Base-by-base conservation (phyloP, 169 alveolate species). In the Plasmodium gonderi region DNA sequence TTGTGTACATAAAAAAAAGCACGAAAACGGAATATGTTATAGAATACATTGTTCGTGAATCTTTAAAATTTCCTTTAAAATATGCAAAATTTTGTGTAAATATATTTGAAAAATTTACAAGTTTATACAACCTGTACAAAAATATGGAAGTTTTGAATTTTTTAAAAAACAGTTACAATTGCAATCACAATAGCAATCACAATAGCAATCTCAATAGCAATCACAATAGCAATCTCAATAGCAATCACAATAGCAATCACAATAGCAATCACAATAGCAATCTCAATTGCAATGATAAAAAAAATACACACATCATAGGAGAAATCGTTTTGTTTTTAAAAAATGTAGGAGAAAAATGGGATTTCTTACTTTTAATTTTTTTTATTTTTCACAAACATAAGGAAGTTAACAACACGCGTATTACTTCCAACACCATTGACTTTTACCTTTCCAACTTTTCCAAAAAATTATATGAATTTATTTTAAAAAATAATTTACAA, bases 321-420 rank as follows among this genome's bases (percentile, higher is more conserved):
- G 89, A 85, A 11, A 42, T 76, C 45, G 92, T 75, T 14, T 51
- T 85, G 51, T 85, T 74, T 65, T 78, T 85, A 51, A 85, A 85
- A 85, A 85, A 67, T 29, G 78, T 85, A 26, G 92, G 92, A n/a
- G 92, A 85, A 8, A 85, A 75, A 75, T 85, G 92, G 92, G 74
- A 85, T 60, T 74, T 85, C 17, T 31, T 85, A 17, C 42, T 85
- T 51, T 76, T 85, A 47, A 75, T 85, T 38, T 85, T 85, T 85
- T 85, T 49, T 85, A 75, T 85, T 31, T 85, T 85, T 78, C 92
- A 85, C 67, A 85, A 85, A 76, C 68, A 74, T 75, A 85, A 85
- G 42, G 92, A 85, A 78, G 14, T 85, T 64, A 85, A 85, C 68
- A 85, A 85, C 40, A 72, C 54, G 44, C 44, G 38, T 78, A 44